phyloP scores from a whole-genome alignment of 179 eudicot species.

The Silene vulgaris region DNA sequence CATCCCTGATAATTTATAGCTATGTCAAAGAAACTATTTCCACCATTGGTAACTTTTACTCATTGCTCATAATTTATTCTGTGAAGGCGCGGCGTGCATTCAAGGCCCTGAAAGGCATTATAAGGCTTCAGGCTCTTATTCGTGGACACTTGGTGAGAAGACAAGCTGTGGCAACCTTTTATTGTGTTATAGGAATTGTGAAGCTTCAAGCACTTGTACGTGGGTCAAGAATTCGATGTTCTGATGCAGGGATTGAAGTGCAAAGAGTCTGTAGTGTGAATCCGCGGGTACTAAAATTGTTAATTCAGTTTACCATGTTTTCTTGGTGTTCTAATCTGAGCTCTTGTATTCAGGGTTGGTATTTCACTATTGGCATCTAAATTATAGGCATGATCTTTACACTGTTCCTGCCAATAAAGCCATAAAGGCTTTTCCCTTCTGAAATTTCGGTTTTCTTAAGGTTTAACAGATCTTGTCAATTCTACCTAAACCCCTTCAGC shows the following conservation, averaged over 20 bases:
- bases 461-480: background rate
- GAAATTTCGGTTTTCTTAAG: background rate
- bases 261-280: constrained; percentile 35
- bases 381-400: background rate
- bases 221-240: constrained; percentile 61
- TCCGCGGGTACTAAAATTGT: constrained; percentile 37
- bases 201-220: constrained; percentile 80
- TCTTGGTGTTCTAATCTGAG: constrained; percentile 6
- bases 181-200: constrained; percentile 67
- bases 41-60: constrained; percentile 1
- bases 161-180: constrained; percentile 87
- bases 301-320: background rate
- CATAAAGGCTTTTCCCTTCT: background rate
- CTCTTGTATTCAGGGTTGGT: background rate
- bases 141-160: constrained; percentile 97
- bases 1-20: background rate
- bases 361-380: constrained; percentile 9
- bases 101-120: constrained; percentile 92
- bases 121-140: constrained; percentile 95
- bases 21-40: background rate
- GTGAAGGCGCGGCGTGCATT: constrained; percentile 95
- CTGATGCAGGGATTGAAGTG: constrained; percentile 53
- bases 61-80: constrained; percentile 19
- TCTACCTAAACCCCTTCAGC: background rate
- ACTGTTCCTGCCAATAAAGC: background rate